Base-by-base conservation (phyloP, 768 basidiomycete species). In the Rubroboletus pulcherrimus region DNA sequence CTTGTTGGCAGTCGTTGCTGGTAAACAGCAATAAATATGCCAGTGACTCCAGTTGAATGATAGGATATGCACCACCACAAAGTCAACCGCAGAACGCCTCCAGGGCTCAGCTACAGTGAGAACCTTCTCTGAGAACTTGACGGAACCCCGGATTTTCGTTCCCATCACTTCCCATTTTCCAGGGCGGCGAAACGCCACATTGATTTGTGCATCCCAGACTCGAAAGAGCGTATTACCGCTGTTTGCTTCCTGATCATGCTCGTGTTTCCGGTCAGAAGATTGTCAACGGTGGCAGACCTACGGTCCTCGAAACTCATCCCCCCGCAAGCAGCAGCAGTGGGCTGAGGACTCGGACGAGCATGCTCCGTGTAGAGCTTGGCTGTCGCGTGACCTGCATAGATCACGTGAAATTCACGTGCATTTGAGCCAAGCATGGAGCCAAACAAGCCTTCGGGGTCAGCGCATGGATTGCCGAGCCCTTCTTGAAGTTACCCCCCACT, bases 361-460 rank as follows among this genome's bases (percentile, higher is more conserved):
- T n/a, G n/a, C n/a, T n/a, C n/a, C n/a, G n/a, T n/a, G n/a, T 30
- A 7, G 30, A 33, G 33, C 8, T 33, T 33, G 33, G 9, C 8
- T 3, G 34, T 38, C 17, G 37, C 37, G 38, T 39, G 38, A 39
- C 41, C 7, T 17, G 5, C 4, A 9, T 9, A 17, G 30, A 46
- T 46, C 45, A 73, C 64, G 70, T 73, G 70, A 42, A 47, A 24
- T 0, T 54, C 71, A 73, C 71, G 71, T 71, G 71, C 26, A 53
- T 44, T 33, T 38, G 15, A 19, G 47, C 67, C 72, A 72, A 73
- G 73, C 59, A 62, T 54, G 30, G 53, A 46, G 0, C 59, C 70
- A 73, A 72, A 73, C 47, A 72, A 53, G 37, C 53, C 68, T 70
- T 67, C 70, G 48, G 66, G 70, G 70, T 68, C 59, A 55, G 44